A percentile compares a stretch with the other conserved stretches of the same genome.
These are phyloP conservation scores for Yamadazyma kitorensis DNA, from an alignment of 805 yeast genomes.

Conservation along the genomic window DNA sequence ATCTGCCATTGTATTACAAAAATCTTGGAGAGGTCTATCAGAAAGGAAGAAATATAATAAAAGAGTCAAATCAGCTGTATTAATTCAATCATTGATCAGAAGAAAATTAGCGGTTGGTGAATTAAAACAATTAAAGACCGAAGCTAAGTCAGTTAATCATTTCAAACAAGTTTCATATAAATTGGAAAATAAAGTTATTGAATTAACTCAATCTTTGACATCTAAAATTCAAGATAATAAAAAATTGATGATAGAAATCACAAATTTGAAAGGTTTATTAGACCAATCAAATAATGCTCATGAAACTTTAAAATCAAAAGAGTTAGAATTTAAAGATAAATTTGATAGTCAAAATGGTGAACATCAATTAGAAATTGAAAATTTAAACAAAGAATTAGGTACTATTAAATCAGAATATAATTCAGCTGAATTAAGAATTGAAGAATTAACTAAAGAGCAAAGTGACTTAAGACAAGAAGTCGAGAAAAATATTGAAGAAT, in stretches of 20 bases:
- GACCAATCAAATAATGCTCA: slow-evolving; percentile 54
- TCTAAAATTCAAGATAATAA: slow-evolving; percentile 80
- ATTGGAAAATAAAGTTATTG: slow-evolving; percentile 96
- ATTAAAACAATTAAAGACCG: slow-evolving; percentile 65
- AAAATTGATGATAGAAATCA: slow-evolving; percentile 61
- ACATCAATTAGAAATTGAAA: slow-evolving; percentile 48
- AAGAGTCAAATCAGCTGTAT: slow-evolving; percentile 54
- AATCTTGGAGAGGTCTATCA: slow-evolving; percentile 61
- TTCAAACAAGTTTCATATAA: slow-evolving; percentile 88
- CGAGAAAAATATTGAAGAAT: slow-evolving; percentile 55
- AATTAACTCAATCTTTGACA: slow-evolving; percentile 82
- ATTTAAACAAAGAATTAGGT: slow-evolving; percentile 54
- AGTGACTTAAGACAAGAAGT: slow-evolving; percentile 63
- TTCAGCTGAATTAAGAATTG: slow-evolving; percentile 56
- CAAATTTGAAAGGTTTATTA: slow-evolving; percentile 41
- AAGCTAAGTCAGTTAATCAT: slow-evolving; percentile 88
- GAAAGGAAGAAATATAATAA: slow-evolving; percentile 54
- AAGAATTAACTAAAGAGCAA: slow-evolving; percentile 59
- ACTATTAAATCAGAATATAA: slow-evolving; percentile 55
- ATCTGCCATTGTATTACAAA: slow-evolving; percentile 75
- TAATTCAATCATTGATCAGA: slow-evolving; percentile 76
- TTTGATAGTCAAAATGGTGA: slow-evolving; percentile 43
- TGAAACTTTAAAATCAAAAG: slow-evolving; percentile 53
- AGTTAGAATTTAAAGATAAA: slow-evolving; percentile 48
- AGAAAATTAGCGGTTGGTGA: slow-evolving; percentile 69